These are phyloP conservation scores for Nannochloris sp. DNA, from an alignment of 139 green algal genomes.

Conservation along the genomic window DNA sequence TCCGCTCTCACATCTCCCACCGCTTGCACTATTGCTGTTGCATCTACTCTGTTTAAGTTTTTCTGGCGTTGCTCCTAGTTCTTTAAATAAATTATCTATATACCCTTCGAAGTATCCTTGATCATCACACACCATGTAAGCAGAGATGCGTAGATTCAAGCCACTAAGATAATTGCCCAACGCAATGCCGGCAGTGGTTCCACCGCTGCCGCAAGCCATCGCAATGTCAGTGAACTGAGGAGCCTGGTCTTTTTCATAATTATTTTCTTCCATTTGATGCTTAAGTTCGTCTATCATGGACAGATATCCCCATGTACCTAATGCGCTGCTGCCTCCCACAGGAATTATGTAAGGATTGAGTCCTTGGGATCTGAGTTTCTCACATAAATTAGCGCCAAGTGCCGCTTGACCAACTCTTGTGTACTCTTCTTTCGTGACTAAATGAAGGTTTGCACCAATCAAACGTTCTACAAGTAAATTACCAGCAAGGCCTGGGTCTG, in stretches of 20 bases:
- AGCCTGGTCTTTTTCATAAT: too few species aligned
- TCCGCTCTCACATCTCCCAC: too few species aligned
- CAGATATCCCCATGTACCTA: conserved; percentile 88
- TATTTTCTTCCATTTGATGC: conserved; percentile 34
- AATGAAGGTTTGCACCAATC: conserved; percentile 63
- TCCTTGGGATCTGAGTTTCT: conserved; percentile 56
- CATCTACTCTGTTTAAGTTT: too few species aligned
- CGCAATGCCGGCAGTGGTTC: conserved; percentile 79
- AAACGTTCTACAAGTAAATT: conserved; percentile 89
- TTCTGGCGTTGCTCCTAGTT: conserved; percentile 31
- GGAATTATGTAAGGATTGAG: conserved; percentile 80
- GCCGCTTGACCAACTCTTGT: conserved; percentile 34
- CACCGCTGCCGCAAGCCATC: conserved; percentile 82
- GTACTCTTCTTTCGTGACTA: conserved; percentile 93
- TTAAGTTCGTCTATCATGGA: conserved; percentile 71
- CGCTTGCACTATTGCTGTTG: background rate
- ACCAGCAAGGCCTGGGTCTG: conserved; percentile 80
- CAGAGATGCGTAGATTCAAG: conserved; percentile 40
- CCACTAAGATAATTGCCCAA: conserved; percentile 60
- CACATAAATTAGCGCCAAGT: conserved; percentile 45
- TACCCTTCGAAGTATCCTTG: conserved; percentile 80
- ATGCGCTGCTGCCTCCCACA: conserved; percentile 75
- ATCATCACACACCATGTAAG: conserved; percentile 79
- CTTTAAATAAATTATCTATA: conserved; percentile 58
- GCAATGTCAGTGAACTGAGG: conserved; percentile 78